These are phyloP conservation scores for Dunaliella primolecta DNA, from an alignment of 139 green algal genomes.

Conservation along the genomic window DNA sequence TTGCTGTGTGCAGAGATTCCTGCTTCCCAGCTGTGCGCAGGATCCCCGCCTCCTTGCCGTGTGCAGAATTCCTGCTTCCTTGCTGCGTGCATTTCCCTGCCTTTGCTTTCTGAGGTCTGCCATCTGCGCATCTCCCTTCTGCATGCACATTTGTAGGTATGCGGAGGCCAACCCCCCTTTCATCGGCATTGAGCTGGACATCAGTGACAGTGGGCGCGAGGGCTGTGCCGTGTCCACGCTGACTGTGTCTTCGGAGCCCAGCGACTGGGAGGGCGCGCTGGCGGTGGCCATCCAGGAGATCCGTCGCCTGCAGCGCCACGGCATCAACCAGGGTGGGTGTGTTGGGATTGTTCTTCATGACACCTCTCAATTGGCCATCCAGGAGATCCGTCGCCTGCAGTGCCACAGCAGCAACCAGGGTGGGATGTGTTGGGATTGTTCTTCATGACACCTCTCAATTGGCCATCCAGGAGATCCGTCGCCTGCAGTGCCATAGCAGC, in stretches of 20 bases:
- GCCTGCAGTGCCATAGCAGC: slow-evolving; percentile 87
- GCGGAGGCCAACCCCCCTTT: slow-evolving; percentile 67
- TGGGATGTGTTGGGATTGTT: no score
- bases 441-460: slow-evolving; percentile 27
- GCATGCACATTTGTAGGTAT: no score
- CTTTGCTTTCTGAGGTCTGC: no score
- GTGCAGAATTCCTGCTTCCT: no score
- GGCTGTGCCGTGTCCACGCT: slow-evolving; percentile 92
- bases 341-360: no score
- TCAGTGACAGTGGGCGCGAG: slow-evolving; percentile 85
- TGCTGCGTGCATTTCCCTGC: no score
- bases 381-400: slow-evolving; percentile 90
- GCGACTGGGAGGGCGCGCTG: slow-evolving; percentile 78
- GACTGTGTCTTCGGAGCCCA: slow-evolving; percentile 87
- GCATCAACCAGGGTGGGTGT: slow-evolving; percentile 67
- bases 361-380: slow-evolving; percentile 38
- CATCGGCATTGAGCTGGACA: slow-evolving; percentile 87
- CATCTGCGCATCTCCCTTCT: no score
- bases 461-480: slow-evolving; percentile 75
- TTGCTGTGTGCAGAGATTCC: no score
- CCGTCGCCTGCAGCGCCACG: slow-evolving; percentile 81
- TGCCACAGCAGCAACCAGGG: slow-evolving; percentile 80
- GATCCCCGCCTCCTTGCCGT: no score
- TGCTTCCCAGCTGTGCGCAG: no score
- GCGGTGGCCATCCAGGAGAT: slow-evolving; percentile 75